phyloP scores from a whole-genome alignment of 2,329 filamentous ascomycete species.

The Ophiostoma perfectum region DNA sequence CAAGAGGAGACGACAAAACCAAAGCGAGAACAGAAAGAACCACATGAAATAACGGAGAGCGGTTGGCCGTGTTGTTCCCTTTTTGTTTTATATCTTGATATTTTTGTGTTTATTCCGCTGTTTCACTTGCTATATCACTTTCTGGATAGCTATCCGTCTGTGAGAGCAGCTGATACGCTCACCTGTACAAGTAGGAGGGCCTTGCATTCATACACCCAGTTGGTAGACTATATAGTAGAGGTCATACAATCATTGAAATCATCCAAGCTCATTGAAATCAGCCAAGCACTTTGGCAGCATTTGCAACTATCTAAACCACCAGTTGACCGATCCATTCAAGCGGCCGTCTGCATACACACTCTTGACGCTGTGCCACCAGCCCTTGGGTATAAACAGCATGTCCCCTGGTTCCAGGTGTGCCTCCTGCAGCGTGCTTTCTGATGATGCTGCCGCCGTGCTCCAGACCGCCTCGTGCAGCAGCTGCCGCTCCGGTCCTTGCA shows the following conservation, averaged over 20 bases:
- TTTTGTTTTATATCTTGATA: not conserved
- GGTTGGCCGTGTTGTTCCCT: not conserved
- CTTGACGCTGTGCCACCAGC: slow-evolving; percentile 83
- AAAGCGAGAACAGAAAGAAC: not conserved
- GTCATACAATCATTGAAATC: not conserved
- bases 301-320: slow-evolving; percentile 63
- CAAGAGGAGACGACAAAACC: not conserved
- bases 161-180: no score
- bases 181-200: no score
- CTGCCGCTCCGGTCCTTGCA: slow-evolving; percentile 68
- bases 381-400: slow-evolving; percentile 70
- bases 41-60: slow-evolving; percentile 10
- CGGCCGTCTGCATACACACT: slow-evolving; percentile 46
- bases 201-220: not conserved
- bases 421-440: slow-evolving; percentile 39
- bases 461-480: slow-evolving; percentile 67
- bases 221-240: not conserved
- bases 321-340: slow-evolving; percentile 54
- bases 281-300: no score
- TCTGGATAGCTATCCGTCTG: not conserved
- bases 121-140: not conserved
- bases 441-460: slow-evolving; percentile 34
- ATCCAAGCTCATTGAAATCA: not conserved
- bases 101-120: not conserved
- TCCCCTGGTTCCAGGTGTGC: slow-evolving; percentile 59